Percentiles rank a stretch among this genome's conserved stretches.
Evolutionary conservation across 2,329 filamentous ascomycete species (phyloP).

Genomic region (Penicillium sp.): DNA sequence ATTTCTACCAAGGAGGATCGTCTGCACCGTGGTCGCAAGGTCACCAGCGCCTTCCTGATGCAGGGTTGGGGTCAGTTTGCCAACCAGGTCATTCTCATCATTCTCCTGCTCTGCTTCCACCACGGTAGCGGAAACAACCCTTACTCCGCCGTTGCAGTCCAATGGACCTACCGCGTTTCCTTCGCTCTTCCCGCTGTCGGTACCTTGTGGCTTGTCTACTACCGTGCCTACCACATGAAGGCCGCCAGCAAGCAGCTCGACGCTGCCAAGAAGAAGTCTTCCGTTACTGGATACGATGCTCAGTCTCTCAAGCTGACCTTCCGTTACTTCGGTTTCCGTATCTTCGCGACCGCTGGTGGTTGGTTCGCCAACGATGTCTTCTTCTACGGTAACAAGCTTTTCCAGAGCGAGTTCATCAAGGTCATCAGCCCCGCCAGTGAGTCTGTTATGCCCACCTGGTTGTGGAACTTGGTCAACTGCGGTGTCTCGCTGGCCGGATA

Average conservation of each 20-base stretch:
- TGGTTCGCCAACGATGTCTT: conserved; percentile 99
- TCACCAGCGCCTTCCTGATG: conserved; percentile 96
- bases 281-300: conserved; percentile 92
- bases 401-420: conserved; percentile 86
- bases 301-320: conserved; percentile 77
- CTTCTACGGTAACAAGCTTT: conserved; percentile 99
- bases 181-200: conserved; percentile 90
- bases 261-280: conserved; percentile 78
- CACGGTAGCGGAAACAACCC: conserved; percentile 72
- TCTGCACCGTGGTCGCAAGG: conserved; percentile 91
- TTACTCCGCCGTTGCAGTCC: conserved; percentile 74
- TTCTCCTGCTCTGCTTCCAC: conserved; percentile 87
- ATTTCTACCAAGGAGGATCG: conserved; percentile 90
- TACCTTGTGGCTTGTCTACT: conserved; percentile 93
- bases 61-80: conserved; percentile 96
- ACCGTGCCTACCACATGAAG: conserved; percentile 93
- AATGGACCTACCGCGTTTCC: conserved; percentile 89
- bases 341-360: conserved; percentile 80
- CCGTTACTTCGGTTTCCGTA: conserved; percentile 79
- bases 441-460: conserved; percentile 83
- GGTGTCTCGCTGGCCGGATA: conserved; percentile 84
- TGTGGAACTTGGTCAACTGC: conserved; percentile 91
- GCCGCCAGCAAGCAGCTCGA: conserved; percentile 80
- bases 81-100: conserved; percentile 88
- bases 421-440: conserved; percentile 70